Conservation (phyloP, 176 grass and related monocot genomes). For the Miscanthus lutarioriparius region DNA sequence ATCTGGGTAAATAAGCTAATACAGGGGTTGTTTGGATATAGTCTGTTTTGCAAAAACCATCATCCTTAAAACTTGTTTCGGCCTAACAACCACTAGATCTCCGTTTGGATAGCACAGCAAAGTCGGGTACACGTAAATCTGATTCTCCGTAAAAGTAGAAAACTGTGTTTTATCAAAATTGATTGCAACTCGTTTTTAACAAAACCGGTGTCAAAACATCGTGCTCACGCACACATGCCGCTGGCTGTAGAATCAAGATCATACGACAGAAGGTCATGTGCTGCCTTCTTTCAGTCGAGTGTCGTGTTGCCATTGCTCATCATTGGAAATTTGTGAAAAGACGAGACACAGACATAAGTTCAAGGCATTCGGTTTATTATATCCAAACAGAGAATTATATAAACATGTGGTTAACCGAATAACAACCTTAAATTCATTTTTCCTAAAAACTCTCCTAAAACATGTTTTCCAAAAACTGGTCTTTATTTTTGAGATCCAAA, state of each 20-base stretch:
- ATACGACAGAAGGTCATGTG: background rate
- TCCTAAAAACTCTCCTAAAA: background rate
- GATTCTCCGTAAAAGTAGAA: background rate
- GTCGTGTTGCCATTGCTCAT: background rate
- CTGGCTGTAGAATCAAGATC: background rate
- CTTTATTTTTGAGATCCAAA: background rate
- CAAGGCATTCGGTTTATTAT: background rate
- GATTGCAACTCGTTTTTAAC: background rate
- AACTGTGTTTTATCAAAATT: background rate
- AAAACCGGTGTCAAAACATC: background rate
- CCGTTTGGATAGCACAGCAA: background rate
- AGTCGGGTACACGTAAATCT: background rate
- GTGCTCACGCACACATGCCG: background rate
- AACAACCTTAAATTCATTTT: background rate
- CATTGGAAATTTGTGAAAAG: background rate
- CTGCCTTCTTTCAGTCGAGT: background rate
- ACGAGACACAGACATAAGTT: background rate
- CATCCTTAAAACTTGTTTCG: background rate
- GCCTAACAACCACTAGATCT: background rate
- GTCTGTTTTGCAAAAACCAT: background rate
- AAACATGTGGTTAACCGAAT: background rate
- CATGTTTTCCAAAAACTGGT: background rate
- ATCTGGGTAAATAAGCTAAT: constrained; percentile 15
- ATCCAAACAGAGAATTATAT: background rate
- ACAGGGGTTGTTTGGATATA: background rate